Base-by-base conservation (phyloP, 257 asterid genomes). In the Anisodus tanguticus region DNA sequence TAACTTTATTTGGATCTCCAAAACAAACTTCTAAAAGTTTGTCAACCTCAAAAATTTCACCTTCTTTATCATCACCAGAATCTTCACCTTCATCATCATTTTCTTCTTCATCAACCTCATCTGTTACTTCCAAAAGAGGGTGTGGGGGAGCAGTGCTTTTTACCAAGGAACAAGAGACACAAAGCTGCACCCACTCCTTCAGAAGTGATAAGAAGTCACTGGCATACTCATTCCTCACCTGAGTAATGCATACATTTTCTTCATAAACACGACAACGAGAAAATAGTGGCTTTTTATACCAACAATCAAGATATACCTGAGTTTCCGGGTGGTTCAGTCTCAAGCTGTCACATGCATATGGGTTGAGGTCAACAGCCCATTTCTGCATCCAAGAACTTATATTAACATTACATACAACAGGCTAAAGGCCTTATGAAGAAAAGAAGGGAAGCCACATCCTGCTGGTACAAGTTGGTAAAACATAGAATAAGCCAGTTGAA, bases 311-410 rank as follows among this genome's bases (percentile, higher is more conserved):
- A 1, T 31, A 5, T 72, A 91, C 92, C 89, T 91, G 86, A 1
- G 88, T 83, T 53, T 82, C 83, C 5, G 94, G 94, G 77, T 91
- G 94, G 85, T 91, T 91, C 35, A 9, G 43, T 31, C 77, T 87
- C 74, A 89, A 80, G 11, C 94, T 90, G 12, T 83, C 87, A 35
- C 92, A 91, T 7, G 94, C 94, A 79, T 13, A 57, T 19, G 66
- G 26, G 71, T 93, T 94, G 5, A 90, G 16, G 84, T 96, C 99
- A 35, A 96, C 93, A 8, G 99, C 99, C 99, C 99, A 96, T 96
- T 92, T 96, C 98, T 95, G 86, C 85, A 63, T 59, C 3, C 31
- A 53, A 26, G 67, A 59, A 74, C 35, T 68, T 81, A 81, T 51
- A 51, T 76, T 51, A 51, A 49, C 41, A 22, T 13, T 31, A 31